A percentile compares a stretch with the other conserved stretches of the same genome.
Conservation (phyloP, 2,329 filamentous ascomycete genomes). For the Aspergillus versicolor region DNA sequence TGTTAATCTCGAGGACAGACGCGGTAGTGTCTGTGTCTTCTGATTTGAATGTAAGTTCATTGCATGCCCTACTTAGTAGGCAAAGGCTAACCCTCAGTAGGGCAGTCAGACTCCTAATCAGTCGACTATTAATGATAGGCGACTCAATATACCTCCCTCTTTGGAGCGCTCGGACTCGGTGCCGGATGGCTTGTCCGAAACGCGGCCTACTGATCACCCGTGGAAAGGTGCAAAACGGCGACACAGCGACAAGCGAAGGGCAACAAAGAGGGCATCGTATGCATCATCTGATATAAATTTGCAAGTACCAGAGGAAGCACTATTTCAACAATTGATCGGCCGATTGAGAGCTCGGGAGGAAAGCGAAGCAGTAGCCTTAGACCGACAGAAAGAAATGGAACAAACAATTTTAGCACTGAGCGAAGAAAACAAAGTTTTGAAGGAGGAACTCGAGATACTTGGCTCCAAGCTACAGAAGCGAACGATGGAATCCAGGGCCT, state of each 20-base stretch:
- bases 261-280: neutral
- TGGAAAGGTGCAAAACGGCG: constrained; percentile 20
- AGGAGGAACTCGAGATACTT: constrained; percentile 20
- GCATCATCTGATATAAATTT: neutral
- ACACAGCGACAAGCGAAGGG: constrained; percentile 6
- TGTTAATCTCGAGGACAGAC: neutral
- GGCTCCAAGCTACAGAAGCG: constrained; percentile 21
- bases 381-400: constrained; percentile 28
- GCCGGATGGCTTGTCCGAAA: neutral
- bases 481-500: constrained; percentile 19
- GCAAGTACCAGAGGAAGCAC: constrained; percentile 32
- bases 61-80: neutral
- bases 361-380: constrained; percentile 23
- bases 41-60: neutral
- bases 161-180: neutral
- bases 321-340: constrained; percentile 37
- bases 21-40: neutral
- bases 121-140: neutral
- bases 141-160: no score
- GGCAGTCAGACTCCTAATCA: neutral
- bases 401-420: constrained; percentile 23
- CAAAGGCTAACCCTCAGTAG: neutral
- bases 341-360: constrained; percentile 37
- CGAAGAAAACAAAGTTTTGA: constrained; percentile 31
- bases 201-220: constrained; percentile 1